Evolutionary conservation across 2,329 filamentous ascomycete species (phyloP).

Genomic region (Rachicladosporium sp.): DNA sequence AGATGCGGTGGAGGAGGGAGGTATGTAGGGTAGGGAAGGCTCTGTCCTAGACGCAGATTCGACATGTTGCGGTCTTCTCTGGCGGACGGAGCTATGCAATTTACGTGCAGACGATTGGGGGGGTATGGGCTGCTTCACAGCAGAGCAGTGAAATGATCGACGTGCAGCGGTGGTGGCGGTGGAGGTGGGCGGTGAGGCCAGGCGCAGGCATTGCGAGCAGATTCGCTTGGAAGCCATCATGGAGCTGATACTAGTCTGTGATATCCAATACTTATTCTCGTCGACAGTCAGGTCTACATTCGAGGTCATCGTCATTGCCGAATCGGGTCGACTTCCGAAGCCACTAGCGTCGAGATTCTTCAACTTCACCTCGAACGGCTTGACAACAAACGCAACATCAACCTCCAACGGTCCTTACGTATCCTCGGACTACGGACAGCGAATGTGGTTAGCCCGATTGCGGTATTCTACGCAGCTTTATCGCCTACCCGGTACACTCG

Average conservation of each 20-base stretch:
- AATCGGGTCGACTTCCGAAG: too few species aligned
- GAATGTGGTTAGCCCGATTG: too few species aligned
- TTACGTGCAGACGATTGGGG: conserved; percentile 9
- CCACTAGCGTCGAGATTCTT: too few species aligned
- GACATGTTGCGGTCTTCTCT: conserved; percentile 10
- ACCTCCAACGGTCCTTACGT: too few species aligned
- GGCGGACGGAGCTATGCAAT: conserved; percentile 12
- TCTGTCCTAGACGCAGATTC: conserved; percentile 4
- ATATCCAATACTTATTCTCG: not conserved
- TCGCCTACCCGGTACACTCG: too few species aligned
- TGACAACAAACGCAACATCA: too few species aligned
- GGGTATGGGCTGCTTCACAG: conserved; percentile 7
- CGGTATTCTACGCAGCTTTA: too few species aligned
- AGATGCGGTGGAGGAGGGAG: too few species aligned
- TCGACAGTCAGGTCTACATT: not conserved
- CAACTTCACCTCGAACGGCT: too few species aligned
- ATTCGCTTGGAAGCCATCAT: conserved; percentile 16
- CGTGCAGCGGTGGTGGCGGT: conserved; percentile 6
- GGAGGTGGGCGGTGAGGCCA: conserved; percentile 5
- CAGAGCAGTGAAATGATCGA: conserved; percentile 12
- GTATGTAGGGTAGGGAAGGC: too few species aligned
- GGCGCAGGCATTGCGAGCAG: conserved; percentile 15
- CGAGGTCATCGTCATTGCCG: too few species aligned
- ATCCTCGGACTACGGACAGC: too few species aligned
- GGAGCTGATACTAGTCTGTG: not conserved